Evolutionary conservation across 768 basidiomycete species (phyloP).

Genomic region (Tephrocybe sp.): DNA sequence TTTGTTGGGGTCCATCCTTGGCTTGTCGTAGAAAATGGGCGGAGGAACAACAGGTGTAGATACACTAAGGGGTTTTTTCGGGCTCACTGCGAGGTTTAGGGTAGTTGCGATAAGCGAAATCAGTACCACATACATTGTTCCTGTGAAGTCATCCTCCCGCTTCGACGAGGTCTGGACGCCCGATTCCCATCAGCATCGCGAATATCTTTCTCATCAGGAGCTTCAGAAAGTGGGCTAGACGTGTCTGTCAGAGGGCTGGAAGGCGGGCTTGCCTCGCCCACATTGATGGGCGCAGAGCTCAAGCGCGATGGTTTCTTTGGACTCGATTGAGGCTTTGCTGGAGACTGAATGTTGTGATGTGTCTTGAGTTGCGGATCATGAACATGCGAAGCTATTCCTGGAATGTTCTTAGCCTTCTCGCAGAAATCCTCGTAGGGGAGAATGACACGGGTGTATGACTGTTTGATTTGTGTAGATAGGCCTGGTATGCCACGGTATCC

Average conservation of each 20-base stretch:
- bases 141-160: constrained; percentile 47
- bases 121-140: constrained; percentile 43
- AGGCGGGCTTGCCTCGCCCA: constrained; percentile 56
- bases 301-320: constrained; percentile 31
- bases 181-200: constrained; percentile 51
- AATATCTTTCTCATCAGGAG: constrained; percentile 71
- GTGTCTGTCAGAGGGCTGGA: constrained; percentile 75
- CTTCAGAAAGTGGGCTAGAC: constrained; percentile 77
- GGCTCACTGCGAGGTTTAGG: constrained; percentile 24
- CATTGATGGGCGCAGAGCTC: constrained; percentile 31
- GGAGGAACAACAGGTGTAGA: constrained; percentile 35
- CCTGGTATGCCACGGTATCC: constrained; percentile 83
- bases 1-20: constrained; percentile 36
- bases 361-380: constrained; percentile 51
- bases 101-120: constrained; percentile 8
- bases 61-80: constrained; percentile 31
- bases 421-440: constrained; percentile 95
- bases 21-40: constrained; percentile 48
- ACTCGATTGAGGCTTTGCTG: constrained; percentile 21
- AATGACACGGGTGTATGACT: constrained; percentile 87
- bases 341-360: constrained; percentile 45
- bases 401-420: constrained; percentile 67
- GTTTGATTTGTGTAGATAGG: constrained; percentile 84
- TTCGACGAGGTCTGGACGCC: constrained; percentile 46
- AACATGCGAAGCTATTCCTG: constrained; percentile 44